Evolutionary conservation across 2,329 filamentous ascomycete species (phyloP).

Genomic region (Epichloe uncinata): DNA sequence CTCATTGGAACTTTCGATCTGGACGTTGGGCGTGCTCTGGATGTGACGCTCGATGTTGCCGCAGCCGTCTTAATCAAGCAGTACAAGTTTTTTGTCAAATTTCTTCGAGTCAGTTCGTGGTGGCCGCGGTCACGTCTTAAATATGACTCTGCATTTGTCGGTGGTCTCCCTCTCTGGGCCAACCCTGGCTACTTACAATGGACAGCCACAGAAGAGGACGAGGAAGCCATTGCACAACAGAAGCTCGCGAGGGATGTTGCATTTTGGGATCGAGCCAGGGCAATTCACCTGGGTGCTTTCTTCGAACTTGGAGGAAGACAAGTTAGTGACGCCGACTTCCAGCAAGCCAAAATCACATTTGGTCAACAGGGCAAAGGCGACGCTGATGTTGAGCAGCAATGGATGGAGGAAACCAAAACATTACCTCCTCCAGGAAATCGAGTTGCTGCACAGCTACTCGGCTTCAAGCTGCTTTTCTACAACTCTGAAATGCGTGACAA

Average conservation of each 20-base stretch:
- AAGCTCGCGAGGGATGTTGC: constrained; percentile 53
- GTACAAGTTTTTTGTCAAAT: constrained; percentile 86
- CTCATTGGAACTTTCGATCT: constrained; percentile 95
- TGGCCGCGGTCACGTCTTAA: constrained; percentile 60
- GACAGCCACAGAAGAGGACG: constrained; percentile 55
- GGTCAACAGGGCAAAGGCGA: constrained; percentile 29
- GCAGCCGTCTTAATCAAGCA: constrained; percentile 88
- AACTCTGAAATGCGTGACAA: constrained; percentile 64
- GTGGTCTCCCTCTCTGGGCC: constrained; percentile 75
- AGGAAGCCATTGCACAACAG: constrained; percentile 38
- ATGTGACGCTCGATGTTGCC: constrained; percentile 90
- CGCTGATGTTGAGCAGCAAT: constrained; percentile 48
- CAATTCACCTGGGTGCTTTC: constrained; percentile 68
- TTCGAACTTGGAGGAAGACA: constrained; percentile 74
- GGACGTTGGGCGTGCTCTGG: constrained; percentile 85
- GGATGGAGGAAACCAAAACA: constrained; percentile 71
- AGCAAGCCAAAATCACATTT: constrained; percentile 27
- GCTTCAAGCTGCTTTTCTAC: constrained; percentile 96
- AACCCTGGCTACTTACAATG: constrained; percentile 55
- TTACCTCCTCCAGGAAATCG: constrained; percentile 76
- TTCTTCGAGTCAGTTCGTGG: constrained; percentile 87
- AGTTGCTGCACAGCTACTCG: constrained; percentile 85
- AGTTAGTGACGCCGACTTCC: constrained; percentile 44
- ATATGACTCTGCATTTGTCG: constrained; percentile 29
- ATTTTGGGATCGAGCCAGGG: constrained; percentile 73